A percentile compares a stretch with the other conserved stretches of the same genome.
phyloP scores from a whole-genome alignment of 805 yeast genomes.

The Debaryomyces maramus region DNA sequence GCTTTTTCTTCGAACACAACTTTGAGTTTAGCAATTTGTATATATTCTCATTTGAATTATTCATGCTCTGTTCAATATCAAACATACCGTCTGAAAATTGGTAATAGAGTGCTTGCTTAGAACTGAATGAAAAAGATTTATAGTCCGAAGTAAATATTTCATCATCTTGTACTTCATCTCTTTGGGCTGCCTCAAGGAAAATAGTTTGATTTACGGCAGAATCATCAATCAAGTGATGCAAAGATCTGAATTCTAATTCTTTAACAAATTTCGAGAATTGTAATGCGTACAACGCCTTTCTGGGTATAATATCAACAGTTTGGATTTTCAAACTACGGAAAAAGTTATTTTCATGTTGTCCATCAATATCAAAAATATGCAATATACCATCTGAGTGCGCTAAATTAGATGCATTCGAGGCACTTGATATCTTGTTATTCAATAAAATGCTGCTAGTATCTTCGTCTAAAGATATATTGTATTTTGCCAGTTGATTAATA shows the following conservation, averaged over 20 bases:
- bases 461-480: conserved; percentile 12
- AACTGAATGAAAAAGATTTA: conserved; percentile 25
- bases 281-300: conserved; percentile 38
- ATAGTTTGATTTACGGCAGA: conserved; percentile 55
- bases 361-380: conserved; percentile 26
- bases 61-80: conserved; percentile 20
- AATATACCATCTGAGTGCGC: conserved; percentile 35
- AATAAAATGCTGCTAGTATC: conserved; percentile 15
- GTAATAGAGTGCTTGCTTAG: conserved; percentile 48
- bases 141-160: conserved; percentile 17
- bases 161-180: conserved; percentile 34
- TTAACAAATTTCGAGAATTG: conserved; percentile 62
- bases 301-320: conserved; percentile 27
- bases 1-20: conserved; percentile 58
- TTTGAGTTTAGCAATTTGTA: conserved; percentile 48
- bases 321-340: conserved; percentile 22
- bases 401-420: conserved; percentile 15
- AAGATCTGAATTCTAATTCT: conserved; percentile 64
- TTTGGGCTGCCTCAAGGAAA: conserved; percentile 46
- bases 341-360: conserved; percentile 14
- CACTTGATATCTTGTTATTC: conserved; percentile 18
- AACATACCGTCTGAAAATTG: conserved; percentile 58
- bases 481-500: conserved; percentile 12
- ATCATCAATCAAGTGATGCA: conserved; percentile 59
- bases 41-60: conserved; percentile 4